Evolutionary conservation across 352 stramenopile species (phyloP), one percentile per base, ranked within the genome.

Genomic region (Phytophthora aleatoria): DNA sequence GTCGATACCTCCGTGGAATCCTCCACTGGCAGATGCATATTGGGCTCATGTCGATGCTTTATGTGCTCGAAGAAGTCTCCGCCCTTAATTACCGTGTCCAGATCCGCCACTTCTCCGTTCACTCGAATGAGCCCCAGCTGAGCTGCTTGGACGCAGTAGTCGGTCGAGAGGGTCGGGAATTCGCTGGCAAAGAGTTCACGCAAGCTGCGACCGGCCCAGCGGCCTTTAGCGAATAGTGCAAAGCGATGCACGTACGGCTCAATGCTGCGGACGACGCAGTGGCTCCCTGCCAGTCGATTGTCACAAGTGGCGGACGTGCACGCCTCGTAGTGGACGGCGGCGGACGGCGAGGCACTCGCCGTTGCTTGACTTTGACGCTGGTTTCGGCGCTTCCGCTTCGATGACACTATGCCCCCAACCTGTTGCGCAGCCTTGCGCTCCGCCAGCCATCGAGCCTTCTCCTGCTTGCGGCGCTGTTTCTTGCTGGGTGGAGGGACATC

Each of bases 31-130:
- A 74, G 38, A 61, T 87, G 80, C 3, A 98, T 87, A 31, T 77
- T 82, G 16, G 96, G 95, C 74, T 99, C 96, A 69, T 98, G 95
- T 30, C 94, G 91, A 86, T 98, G 95, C 35, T 97, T 85, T 15
- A 82, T 75, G 69, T 99, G 95, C 16, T 79, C 82, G 5, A 99
- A 64, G 39, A 97, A 82, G 67, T 99, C 95, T 16, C 77, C 80
- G 28, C 84, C 82, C 53, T 90, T 77, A 48, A 99, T 73, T 16
- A 74, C 62, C 47, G 95, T 90, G 36, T 85, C 66, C 6, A 77
- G 57, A 56, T 61, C 31, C 3, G 83, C 76, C 13, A 71, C 65
- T 8, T 78, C 64, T 36, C 81, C 82, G 43, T 96, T 97, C 16
- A 99, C 80, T 30, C 85, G 82, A 43, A 98, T 90, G 9, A 95